Conservation (phyloP, 169 alveolate species). For the Plasmodium vinckei region DNA sequence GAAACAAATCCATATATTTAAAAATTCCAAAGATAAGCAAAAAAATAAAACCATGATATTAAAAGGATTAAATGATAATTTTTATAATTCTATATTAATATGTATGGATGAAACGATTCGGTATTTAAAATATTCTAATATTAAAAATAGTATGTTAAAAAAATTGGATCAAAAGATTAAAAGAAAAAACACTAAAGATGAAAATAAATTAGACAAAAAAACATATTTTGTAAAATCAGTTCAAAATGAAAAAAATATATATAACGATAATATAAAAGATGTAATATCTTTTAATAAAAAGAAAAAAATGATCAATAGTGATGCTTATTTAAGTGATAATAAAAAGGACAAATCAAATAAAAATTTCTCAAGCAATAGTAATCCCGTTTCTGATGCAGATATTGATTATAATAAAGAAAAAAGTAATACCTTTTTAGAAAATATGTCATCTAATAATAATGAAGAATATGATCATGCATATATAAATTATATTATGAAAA, state of each 20-base stretch:
- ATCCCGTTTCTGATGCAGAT: background rate
- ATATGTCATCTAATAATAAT: conserved; percentile 35
- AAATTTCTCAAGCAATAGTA: background rate
- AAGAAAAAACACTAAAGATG: conserved; percentile 1
- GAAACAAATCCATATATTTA: conserved; percentile 50
- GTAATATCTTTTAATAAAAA: conserved; percentile 39
- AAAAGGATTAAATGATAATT: conserved; percentile 51
- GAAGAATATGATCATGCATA: conserved; percentile 59
- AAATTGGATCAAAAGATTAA: conserved; percentile 13
- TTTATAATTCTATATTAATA: conserved; percentile 59
- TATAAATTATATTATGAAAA: conserved; percentile 45
- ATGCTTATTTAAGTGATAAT: background rate
- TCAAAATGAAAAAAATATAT: conserved; percentile 48
- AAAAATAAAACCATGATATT: conserved; percentile 23
- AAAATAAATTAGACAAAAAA: conserved; percentile 10
- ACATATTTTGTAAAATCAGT: conserved; percentile 62
- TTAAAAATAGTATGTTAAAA: background rate
- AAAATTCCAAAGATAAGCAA: conserved; percentile 10
- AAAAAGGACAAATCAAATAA: background rate
- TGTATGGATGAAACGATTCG: conserved; percentile 65
- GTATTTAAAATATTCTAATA: conserved; percentile 31
- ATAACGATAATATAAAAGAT: conserved; percentile 37
- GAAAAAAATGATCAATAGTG: conserved; percentile 6
- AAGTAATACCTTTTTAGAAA: background rate
- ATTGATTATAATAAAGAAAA: conserved; percentile 3